Evolutionary conservation across 2,329 filamentous ascomycete species (phyloP).

Genomic region (Fusarium mundagurra): DNA sequence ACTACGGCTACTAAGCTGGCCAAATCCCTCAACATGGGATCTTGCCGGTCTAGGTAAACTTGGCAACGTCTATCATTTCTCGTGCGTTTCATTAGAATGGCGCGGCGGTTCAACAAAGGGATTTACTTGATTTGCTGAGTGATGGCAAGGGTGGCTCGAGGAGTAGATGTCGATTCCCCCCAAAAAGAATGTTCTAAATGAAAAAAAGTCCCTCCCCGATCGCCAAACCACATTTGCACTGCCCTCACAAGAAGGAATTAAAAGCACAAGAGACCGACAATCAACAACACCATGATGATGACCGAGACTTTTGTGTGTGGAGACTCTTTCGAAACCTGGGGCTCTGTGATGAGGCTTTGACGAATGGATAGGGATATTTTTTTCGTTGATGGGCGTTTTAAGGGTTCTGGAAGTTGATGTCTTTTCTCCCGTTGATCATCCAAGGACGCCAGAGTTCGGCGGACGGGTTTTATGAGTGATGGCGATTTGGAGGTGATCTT

Average conservation of each 20-base stretch:
- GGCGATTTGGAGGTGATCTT: slow-evolving; percentile 43
- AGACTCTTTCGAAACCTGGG: slow-evolving; percentile 12
- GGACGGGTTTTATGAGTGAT: slow-evolving; percentile 40
- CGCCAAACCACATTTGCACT: slow-evolving; percentile 42
- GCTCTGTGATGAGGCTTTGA: slow-evolving; percentile 8
- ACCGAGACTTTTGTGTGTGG: slow-evolving; percentile 35
- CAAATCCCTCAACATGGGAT: slow-evolving; percentile 45
- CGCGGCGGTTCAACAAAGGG: slow-evolving; percentile 61
- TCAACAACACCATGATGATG: slow-evolving; percentile 43
- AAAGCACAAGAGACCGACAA: slow-evolving; percentile 48
- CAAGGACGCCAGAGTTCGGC: slow-evolving; percentile 42
- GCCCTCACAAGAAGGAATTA: slow-evolving; percentile 42
- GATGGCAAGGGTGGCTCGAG: slow-evolving; percentile 56
- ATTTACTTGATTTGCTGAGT: slow-evolving; percentile 60
- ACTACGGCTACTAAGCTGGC: slow-evolving; percentile 83
- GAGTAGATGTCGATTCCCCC: slow-evolving; percentile 47
- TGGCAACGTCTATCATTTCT: slow-evolving; percentile 58
- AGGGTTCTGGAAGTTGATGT: slow-evolving; percentile 11
- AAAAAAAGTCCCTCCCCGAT: slow-evolving; percentile 42
- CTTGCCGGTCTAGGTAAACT: slow-evolving; percentile 46
- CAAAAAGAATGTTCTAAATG: slow-evolving; percentile 49
- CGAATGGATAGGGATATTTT: slow-evolving; percentile 6
- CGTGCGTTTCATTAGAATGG: slow-evolving; percentile 65
- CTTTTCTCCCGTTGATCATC: slow-evolving; percentile 10
- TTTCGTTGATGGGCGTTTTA: slow-evolving; percentile 4